Conservation (phyloP, 164 flowering plant genomes). For the Umbilicus rupestris region DNA sequence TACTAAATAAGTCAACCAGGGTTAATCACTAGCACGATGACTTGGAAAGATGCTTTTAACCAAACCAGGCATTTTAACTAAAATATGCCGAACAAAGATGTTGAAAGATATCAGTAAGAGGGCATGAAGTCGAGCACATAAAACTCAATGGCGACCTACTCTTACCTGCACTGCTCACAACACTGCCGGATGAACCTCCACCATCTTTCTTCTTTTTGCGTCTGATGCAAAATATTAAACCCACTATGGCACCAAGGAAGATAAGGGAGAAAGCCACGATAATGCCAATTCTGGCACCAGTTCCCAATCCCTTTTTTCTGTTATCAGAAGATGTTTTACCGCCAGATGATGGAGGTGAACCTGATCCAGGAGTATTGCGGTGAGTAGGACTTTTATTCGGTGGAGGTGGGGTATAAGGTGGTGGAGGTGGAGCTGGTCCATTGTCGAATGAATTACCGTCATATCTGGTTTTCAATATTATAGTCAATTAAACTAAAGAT, state of each 20-base stretch:
- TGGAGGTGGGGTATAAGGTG: slow-evolving; percentile 69
- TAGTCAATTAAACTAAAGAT: slow-evolving; percentile 10
- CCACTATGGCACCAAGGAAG: slow-evolving; percentile 31
- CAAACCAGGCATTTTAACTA: too few species aligned
- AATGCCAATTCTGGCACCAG: slow-evolving; percentile 58
- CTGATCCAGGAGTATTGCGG: slow-evolving; percentile 28
- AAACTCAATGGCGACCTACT: slow-evolving; percentile 19
- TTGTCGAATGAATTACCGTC: slow-evolving; percentile 72
- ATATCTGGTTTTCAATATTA: slow-evolving; percentile 38
- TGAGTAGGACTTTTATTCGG: slow-evolving; percentile 38
- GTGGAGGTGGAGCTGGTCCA: slow-evolving; percentile 88
- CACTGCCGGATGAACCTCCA: slow-evolving; percentile 36
- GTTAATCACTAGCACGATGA: too few species aligned
- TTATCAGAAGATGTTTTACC: slow-evolving; percentile 18
- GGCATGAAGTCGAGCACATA: slow-evolving; percentile 30
- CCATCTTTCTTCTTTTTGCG: slow-evolving; percentile 34
- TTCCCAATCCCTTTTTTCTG: slow-evolving; percentile 24
- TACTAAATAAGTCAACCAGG: too few species aligned
- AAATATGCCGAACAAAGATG: too few species aligned
- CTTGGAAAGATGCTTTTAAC: too few species aligned
- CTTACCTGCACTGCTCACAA: not conserved
- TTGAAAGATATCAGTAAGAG: not conserved
- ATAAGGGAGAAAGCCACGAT: slow-evolving; percentile 37
- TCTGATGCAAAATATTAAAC: slow-evolving; percentile 42
- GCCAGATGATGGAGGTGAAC: slow-evolving; percentile 22